Evolutionary conservation across 1,284 basidiomycete species (phyloP), one percentile per base, ranked within the genome.

Genomic region (Gomphus sp.): DNA sequence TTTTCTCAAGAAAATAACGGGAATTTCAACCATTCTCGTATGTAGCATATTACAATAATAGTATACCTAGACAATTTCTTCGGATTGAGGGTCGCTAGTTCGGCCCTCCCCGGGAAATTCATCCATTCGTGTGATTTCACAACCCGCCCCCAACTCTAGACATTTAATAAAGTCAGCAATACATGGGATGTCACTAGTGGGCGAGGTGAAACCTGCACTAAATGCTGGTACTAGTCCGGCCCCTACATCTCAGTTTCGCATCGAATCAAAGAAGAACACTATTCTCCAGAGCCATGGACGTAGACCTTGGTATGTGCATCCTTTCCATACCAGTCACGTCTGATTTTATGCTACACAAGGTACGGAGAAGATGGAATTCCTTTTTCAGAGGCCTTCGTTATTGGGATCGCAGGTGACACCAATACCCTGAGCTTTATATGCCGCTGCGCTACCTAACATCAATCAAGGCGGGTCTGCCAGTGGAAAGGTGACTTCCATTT

Each of bases 401-500:
- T 98, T 60, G 95, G 90, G 9, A 89, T 98, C 65, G 93, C 92
- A 64, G 95, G 95, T 81, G 76, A 55, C 16, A 73, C 74, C 6
- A 70, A 69, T 50, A 45, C 47, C 18, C 44, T 22, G 18, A 34
- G 4, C 9, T 47, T 18, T 47, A 25, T 43, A 4, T 22, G 10
- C 6, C 9, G 18, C 22, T 12, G 10, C 22, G 22, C 22, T 12
- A 47, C 45, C 41, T 47, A 43, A 18, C 28, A 31, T 34, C 49
- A 62, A 22, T 57, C 2, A 62, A 89, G 87, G 94, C 58, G 95
- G 95, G 1, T 92, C 89, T 64, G 93, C 93, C 0, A 93, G 91
- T 64, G 96, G 95, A 58, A 97, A 98, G 83, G 93, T 92, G 39
- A 58, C 28, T 28, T 52, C 34, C 16, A 22, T 28, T 31, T 14